phyloP scores from a whole-genome alignment of 495 filamentous ascomycete genomes.

The Hyphodiscus hymeniophilus region DNA sequence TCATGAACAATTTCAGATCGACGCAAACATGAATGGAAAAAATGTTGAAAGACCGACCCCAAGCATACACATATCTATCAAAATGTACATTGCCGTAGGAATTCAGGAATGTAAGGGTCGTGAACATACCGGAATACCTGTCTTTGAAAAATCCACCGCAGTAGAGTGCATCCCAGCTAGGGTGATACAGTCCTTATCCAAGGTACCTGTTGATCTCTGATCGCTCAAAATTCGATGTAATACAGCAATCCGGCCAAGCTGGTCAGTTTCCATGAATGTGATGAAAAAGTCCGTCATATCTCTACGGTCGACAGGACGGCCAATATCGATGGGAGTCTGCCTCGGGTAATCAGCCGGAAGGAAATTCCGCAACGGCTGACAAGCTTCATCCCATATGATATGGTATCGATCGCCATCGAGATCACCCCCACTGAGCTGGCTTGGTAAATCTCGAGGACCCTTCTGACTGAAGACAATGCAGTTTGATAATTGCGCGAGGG shows the following conservation, averaged over 20 bases:
- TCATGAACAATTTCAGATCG: too few relatives aligned
- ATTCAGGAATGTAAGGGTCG: too few relatives aligned
- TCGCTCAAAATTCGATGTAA: slow-evolving; percentile 65
- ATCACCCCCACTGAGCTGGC: slow-evolving; percentile 70
- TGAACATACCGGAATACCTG: slow-evolving; percentile 56
- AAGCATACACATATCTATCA: too few relatives aligned
- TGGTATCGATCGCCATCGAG: slow-evolving; percentile 76
- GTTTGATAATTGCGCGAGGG: slow-evolving; percentile 52
- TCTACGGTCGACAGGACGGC: slow-evolving; percentile 37
- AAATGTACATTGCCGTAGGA: too few relatives aligned
- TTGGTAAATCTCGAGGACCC: slow-evolving; percentile 65
- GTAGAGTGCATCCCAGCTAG: slow-evolving; percentile 66
- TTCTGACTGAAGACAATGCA: slow-evolving; percentile 70
- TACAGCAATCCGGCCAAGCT: slow-evolving; percentile 59
- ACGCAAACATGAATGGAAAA: too few relatives aligned
- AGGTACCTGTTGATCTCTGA: slow-evolving; percentile 43
- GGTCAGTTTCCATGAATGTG: slow-evolving; percentile 69
- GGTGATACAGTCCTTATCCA: slow-evolving; percentile 41
- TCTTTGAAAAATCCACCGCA: slow-evolving; percentile 79
- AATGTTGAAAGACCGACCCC: too few relatives aligned
- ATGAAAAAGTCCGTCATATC: slow-evolving; percentile 77
- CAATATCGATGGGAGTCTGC: slow-evolving; percentile 43
- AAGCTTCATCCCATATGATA: slow-evolving; percentile 54
- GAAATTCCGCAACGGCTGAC: slow-evolving; percentile 34
- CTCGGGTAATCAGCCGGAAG: slow-evolving; percentile 60